Base-by-base conservation (phyloP, 768 basidiomycete species). In the Lactarius hengduanensis region DNA sequence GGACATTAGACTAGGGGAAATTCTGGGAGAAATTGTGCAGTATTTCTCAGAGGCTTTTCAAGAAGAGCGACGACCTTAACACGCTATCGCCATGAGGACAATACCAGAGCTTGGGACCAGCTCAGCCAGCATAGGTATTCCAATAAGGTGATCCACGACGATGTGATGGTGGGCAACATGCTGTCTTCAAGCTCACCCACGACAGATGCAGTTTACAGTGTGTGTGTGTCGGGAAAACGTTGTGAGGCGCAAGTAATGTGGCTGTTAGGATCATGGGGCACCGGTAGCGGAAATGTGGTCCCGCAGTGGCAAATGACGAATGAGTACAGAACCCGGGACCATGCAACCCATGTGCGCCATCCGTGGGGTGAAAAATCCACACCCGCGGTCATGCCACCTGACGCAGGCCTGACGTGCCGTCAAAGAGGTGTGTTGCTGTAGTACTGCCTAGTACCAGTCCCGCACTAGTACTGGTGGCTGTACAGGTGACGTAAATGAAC, bases 1-100 rank as follows among this genome's bases (percentile, higher is more conserved):
- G 2, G 65, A 66, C 65, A 66, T 61, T 53, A 50, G 47, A 26
- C 47, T 50, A 11, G 1, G 26, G 2, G 15, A 38, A 38, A 38
- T 38, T 38, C 36, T 1, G 10, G 28, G 34, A 32, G 7, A 32
- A 58, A 43, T 45, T 15, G 28, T 45, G 5, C 9, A 20, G 28
- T 34, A 20, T 30, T 50, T 59, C 2, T 57, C 26, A 10, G 22
- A 11, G 41, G 34, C 11, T 64, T 65, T 61, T 60, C 53, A 65
- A 58, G 34, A 26, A 20, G 1, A 2, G 18, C 18, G 7, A 45
- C 9, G 26, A 30, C 11, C 1, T 10, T 28, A 20, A n/a, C 64
- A 57, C 34, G 59, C 59, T 8, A 11, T 11, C 1, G 7, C 43
- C 64, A 56, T 30, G 59, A 61, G 64, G 64, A n/a, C 18, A 10